phyloP scores from a whole-genome alignment of 1,284 basidiomycete species.

The Pholiota adiposa region DNA sequence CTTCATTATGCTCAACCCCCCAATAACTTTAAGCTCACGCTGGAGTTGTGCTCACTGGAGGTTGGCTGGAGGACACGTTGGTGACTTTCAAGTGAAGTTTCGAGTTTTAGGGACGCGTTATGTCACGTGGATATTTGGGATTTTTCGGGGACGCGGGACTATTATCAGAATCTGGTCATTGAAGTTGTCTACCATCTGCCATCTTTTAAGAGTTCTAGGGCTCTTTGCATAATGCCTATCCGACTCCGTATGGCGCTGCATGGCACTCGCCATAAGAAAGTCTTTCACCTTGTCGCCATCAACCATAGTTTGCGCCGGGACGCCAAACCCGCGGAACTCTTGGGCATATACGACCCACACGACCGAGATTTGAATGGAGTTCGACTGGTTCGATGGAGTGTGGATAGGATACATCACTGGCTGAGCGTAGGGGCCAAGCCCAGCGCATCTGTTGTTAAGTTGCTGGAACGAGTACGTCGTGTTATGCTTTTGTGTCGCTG shows the following conservation, averaged over 20 bases:
- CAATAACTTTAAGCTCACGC: too few relatives aligned
- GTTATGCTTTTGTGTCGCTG: neutral
- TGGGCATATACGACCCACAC: slow-evolving; percentile 87
- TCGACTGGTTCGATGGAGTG: slow-evolving; percentile 90
- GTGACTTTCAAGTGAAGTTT: too few relatives aligned
- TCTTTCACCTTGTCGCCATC: slow-evolving; percentile 90
- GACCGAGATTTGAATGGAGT: slow-evolving; percentile 48
- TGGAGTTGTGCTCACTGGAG: too few relatives aligned
- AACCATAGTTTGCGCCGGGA: slow-evolving; percentile 78
- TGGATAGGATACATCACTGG: slow-evolving; percentile 91
- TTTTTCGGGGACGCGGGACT: slow-evolving; percentile 2
- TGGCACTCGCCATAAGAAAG: slow-evolving; percentile 77
- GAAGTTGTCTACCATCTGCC: neutral
- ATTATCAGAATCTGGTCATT: neutral
- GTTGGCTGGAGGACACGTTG: too few relatives aligned
- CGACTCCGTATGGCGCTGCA: slow-evolving; percentile 88
- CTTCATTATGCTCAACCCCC: too few relatives aligned
- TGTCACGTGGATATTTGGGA: too few relatives aligned
- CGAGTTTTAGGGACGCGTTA: too few relatives aligned
- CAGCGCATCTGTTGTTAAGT: slow-evolving; percentile 74
- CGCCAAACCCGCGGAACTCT: slow-evolving; percentile 88
- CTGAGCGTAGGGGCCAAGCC: slow-evolving; percentile 85
- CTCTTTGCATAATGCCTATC: slow-evolving; percentile 66
- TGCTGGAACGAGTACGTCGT: slow-evolving; percentile 79
- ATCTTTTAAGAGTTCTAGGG: neutral